Percentiles rank a stretch among this genome's conserved stretches.
These are phyloP conservation scores for Stemphylium lycopersici DNA, from an alignment of 2,329 filamentous ascomycete genomes.

Conservation along the genomic window DNA sequence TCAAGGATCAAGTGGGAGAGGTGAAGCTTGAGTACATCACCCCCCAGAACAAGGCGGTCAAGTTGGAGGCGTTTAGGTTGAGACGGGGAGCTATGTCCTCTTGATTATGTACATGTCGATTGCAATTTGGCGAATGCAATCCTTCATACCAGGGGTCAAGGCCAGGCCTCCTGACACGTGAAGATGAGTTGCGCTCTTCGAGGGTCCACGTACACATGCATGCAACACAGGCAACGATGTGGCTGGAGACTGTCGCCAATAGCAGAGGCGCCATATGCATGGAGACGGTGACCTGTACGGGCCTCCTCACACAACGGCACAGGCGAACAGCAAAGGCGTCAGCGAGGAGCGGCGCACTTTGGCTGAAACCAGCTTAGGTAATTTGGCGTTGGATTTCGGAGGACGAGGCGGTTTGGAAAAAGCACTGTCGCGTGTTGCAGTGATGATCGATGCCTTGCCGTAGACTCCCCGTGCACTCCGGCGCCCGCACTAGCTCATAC, in stretches of 20 bases:
- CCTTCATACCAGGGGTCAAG: not conserved
- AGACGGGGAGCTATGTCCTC: constrained; percentile 17
- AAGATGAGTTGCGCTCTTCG: not conserved
- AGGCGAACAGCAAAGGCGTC: not conserved
- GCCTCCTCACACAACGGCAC: not conserved
- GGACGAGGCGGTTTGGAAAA: not conserved
- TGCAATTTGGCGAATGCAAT: constrained; percentile 2
- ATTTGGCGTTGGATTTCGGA: not conserved
- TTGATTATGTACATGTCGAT: not conserved
- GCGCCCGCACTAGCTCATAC: constrained; percentile 15
- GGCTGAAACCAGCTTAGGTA: constrained; percentile 2
- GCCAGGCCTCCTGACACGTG: not conserved
- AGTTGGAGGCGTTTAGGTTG: constrained; percentile 43
- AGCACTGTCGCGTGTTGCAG: constrained; percentile 10
- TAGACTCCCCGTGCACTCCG: constrained; percentile 13
- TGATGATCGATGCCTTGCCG: constrained; percentile 10
- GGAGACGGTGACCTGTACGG: not conserved
- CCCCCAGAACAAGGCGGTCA: constrained; percentile 38
- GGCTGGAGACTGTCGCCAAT: not conserved
- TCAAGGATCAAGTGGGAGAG: constrained; percentile 33
- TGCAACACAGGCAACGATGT: not conserved
- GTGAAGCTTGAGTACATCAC: constrained; percentile 41
- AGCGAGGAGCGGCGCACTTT: not conserved
- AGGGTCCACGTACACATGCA: not conserved
- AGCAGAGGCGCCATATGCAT: not conserved